These are phyloP conservation scores for Nannizziopsis arthrosporioides DNA, from an alignment of 2,329 filamentous ascomycete genomes.

Conservation along the genomic window DNA sequence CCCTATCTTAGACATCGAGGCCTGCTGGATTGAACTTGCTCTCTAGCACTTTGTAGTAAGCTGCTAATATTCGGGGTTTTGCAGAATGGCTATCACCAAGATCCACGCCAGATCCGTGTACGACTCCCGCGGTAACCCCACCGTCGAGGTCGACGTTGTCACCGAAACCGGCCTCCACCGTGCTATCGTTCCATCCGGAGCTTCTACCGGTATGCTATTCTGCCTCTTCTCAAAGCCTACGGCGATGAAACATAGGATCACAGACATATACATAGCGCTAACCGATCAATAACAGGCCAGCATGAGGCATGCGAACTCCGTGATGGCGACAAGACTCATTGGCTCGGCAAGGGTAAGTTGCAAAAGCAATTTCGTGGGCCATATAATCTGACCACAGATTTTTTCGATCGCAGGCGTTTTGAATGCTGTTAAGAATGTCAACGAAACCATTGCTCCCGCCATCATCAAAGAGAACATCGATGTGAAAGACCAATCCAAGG, in stretches of 20 bases:
- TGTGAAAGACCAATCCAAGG: slow-evolving; percentile 72
- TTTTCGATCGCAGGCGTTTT: slow-evolving; percentile 43
- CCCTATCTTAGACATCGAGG: neutral
- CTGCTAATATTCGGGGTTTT: slow-evolving; percentile 9
- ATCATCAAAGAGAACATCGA: slow-evolving; percentile 73
- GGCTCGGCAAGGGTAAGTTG: slow-evolving; percentile 65
- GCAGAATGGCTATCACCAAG: slow-evolving; percentile 72
- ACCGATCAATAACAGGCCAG: slow-evolving; percentile 47
- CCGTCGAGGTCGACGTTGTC: slow-evolving; percentile 94
- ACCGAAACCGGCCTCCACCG: slow-evolving; percentile 94
- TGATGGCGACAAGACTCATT: slow-evolving; percentile 77
- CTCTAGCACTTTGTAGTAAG: neutral
- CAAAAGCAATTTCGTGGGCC: neutral
- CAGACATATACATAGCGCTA: neutral
- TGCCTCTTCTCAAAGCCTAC: neutral
- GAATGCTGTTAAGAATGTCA: slow-evolving; percentile 80
- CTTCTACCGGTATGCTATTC: slow-evolving; percentile 66
- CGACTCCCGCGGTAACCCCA: slow-evolving; percentile 97
- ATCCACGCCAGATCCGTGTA: slow-evolving; percentile 90
- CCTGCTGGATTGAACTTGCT: neutral
- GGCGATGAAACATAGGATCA: neutral
- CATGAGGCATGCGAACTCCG: slow-evolving; percentile 87
- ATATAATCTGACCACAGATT: neutral
- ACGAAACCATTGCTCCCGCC: slow-evolving; percentile 65
- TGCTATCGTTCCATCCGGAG: slow-evolving; percentile 92